Base-by-base conservation (phyloP, 352 stramenopile species). In the Phytophthora constricta region DNA sequence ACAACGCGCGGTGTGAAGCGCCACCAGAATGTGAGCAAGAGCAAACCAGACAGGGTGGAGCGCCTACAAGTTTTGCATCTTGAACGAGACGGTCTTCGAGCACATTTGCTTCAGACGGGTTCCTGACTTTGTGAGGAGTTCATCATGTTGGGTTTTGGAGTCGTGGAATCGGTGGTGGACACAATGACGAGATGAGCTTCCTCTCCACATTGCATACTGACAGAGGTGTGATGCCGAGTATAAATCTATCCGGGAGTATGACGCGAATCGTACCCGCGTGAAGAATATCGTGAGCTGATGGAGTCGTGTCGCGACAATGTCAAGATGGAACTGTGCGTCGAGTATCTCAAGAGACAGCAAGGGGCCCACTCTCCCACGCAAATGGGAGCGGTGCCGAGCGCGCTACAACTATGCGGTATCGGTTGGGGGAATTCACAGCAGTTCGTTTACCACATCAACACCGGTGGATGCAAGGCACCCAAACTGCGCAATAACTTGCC, bases 171-270 rank as follows among this genome's bases (percentile, higher is more conserved):
- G 2, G 47, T 76, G 16, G 58, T 70, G 10, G 63, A 72, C 22
- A 69, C 47, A 0, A 65, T 76, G 58, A 69, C 27, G 63, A 76
- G 25, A 72, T 72, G 62, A 58, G 27, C 5, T 76, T 75, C 39
- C 49, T 75, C 9, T 71, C 62, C 67, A 71, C 56, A 75, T 62
- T 27, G 4, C 27, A 9, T 71, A 71, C 14, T n/a, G 20, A 2
- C 11, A 19, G 13, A 20, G 54, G 14, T 68, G 67, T 41, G 31
- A 41, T 1, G 14, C 3, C 4, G 43, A 58, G 22, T 70, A 70
- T 48, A 14, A 58, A 13, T 23, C 16, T 4, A 55, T 65, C 10
- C 46, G 49, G 1, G 17, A 58, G 19, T 14, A 55, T 0, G 31
- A 64, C 10, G 31, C 10, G 48, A 43, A 33, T 75, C 62, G 67